Base-by-base conservation (phyloP, 305 asterid genomes). In the Fraxinus ornus region DNA sequence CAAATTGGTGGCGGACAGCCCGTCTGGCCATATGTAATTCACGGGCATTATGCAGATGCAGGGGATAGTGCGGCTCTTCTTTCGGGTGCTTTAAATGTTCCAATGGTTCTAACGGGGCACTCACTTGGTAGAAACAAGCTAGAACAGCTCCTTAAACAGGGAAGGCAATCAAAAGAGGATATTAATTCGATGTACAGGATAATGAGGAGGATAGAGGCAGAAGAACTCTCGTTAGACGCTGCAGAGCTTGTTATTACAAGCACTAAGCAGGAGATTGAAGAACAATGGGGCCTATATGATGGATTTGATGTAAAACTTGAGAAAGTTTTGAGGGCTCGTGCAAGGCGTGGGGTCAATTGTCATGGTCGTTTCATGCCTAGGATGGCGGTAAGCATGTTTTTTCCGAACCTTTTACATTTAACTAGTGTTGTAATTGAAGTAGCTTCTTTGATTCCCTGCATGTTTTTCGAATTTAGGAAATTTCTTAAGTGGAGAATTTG, bases 331-430 rank as follows among this genome's bases (percentile, higher is more conserved):
- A 88, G 98, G 87, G 97, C 94, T 12, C 94, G 98, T 76, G 85
- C 83, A 7, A 89, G 95, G 81, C 91, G 98, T 52, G 93, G 95
- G 49, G 98, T 94, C 52, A 90, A 89, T 80, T 91, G 94, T 79
- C 97, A 91, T 72, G 98, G 97, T 64, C 93, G 98, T 0, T 92
- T 81, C 90, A 91, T 94, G 98, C 98, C 97, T 64, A 89, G 98
- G 85, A 92, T 94, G 97, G 97, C 92, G 83, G 98, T 93, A 85
- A 87, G 91, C 74, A 76, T 77, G 24, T 24, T 66, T 21, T 79
- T 35, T 82, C 52, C 52, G 26, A 28, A 64, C 22, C 7, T 49
- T 77, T 79, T 21, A 70, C 7, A 0, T 24, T 32, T 32, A 13
- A 4, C 24, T 5, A 71, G 21, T 66, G 37, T 13, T 66, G 74